Evolutionary conservation across 345 rosid genomes (phyloP).

Genomic region (Hypericum perforatum): DNA sequence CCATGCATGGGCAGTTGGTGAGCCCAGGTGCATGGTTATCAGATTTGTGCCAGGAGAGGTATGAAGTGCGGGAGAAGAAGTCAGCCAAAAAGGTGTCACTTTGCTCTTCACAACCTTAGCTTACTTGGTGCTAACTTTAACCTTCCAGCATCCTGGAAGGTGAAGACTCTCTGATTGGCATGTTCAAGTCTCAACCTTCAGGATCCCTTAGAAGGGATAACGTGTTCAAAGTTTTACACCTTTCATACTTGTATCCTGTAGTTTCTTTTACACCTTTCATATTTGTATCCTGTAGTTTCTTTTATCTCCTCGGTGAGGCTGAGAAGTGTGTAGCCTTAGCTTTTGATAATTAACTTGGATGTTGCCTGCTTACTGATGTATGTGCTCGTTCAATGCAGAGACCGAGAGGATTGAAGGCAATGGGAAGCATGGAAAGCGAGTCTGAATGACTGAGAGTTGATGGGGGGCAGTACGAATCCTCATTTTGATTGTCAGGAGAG

Average conservation of each 20-base stretch:
- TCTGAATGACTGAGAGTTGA: conserved; percentile 20
- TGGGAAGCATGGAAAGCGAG: conserved; percentile 57
- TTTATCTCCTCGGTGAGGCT: too few species aligned
- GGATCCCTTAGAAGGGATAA: too few species aligned
- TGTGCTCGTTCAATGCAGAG: conserved; percentile 20
- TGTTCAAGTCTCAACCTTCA: too few species aligned
- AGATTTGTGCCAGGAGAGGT: conserved; percentile 70
- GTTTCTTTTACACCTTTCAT: too few species aligned
- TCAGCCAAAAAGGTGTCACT: conserved; percentile 66
- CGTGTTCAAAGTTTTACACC: too few species aligned
- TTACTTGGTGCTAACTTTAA: not conserved
- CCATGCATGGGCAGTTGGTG: conserved; percentile 44
- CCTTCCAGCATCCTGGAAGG: too few species aligned
- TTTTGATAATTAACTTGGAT: not conserved
- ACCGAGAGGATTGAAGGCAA: conserved; percentile 58
- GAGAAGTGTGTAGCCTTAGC: too few species aligned
- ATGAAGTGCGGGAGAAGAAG: conserved; percentile 91
- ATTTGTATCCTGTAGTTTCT: too few species aligned
- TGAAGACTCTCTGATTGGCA: too few species aligned
- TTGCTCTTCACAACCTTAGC: not conserved
- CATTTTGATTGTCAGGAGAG: conserved; percentile 9
- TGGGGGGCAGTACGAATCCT: not conserved
- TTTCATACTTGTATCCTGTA: too few species aligned
- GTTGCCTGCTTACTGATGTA: not conserved
- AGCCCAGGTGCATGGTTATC: conserved; percentile 93